phyloP scores from a whole-genome alignment of 208 protist genomes.

The Leishmania aethiopica region DNA sequence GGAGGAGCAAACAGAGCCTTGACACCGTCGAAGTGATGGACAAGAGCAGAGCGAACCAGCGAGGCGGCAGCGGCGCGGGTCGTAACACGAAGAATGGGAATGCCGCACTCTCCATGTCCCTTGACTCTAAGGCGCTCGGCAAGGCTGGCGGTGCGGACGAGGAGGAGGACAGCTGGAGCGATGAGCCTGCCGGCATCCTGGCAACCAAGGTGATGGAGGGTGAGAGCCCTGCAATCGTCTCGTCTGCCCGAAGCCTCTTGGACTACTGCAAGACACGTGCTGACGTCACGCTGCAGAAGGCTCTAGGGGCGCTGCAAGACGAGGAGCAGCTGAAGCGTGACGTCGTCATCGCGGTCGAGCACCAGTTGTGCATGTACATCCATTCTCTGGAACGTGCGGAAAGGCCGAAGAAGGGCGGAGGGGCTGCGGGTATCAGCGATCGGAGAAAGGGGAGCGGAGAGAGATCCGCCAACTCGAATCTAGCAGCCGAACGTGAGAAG shows the following conservation, averaged over 20 bases:
- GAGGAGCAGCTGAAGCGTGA: slow-evolving; percentile 54
- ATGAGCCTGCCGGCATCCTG: slow-evolving; percentile 1
- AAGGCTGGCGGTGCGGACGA: not conserved
- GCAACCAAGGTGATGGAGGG: not conserved
- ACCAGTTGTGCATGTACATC: slow-evolving; percentile 46
- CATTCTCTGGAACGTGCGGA: slow-evolving; percentile 10
- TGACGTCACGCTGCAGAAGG: slow-evolving; percentile 13
- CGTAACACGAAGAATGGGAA: not conserved
- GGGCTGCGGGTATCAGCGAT: not conserved
- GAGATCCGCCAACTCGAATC: not conserved
- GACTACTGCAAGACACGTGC: slow-evolving; percentile 30
- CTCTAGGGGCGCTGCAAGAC: slow-evolving; percentile 22
- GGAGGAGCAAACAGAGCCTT: slow-evolving; percentile 22
- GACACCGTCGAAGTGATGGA: slow-evolving; percentile 17
- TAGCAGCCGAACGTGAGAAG: not conserved
- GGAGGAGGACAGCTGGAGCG: slow-evolving; percentile 45
- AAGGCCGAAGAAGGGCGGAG: not conserved
- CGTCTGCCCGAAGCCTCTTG: slow-evolving; percentile 29
- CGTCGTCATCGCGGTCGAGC: slow-evolving; percentile 44
- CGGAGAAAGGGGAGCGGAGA: not conserved
- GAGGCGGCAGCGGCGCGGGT: not conserved
- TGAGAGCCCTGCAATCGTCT: slow-evolving; percentile 4
- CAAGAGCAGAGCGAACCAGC: not conserved
- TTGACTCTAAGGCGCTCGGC: slow-evolving; percentile 42
- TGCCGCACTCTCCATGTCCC: slow-evolving; percentile 24